Evolutionary conservation across 768 basidiomycete genomes (phyloP).

Genomic region (Trichaptum fuscoviolaceum): DNA sequence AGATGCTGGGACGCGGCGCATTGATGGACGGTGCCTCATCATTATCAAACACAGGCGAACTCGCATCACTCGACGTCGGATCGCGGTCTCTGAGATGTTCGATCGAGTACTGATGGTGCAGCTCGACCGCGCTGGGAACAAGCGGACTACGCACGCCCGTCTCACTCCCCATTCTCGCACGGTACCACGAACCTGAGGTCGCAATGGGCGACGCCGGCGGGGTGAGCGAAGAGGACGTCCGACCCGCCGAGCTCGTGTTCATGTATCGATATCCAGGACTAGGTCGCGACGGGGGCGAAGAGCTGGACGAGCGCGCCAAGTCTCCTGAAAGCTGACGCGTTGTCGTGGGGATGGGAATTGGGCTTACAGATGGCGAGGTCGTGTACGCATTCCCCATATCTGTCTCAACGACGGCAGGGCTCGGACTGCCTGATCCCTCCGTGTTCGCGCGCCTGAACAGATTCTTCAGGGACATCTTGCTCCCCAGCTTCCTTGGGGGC

Average conservation of each 20-base stretch:
- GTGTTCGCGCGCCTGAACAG: conserved; percentile 7
- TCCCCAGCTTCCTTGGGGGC: neutral
- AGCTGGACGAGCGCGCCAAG: conserved; percentile 3
- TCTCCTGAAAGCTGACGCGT: neutral
- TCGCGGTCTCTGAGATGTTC: conserved; percentile 15
- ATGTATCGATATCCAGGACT: neutral
- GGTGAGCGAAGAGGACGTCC: conserved; percentile 5
- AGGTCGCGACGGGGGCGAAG: conserved; percentile 1
- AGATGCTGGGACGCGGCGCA: neutral
- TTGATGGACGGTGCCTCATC: neutral
- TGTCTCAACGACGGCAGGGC: neutral
- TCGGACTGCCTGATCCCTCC: neutral
- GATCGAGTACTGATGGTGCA: conserved; percentile 18
- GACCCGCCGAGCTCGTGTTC: conserved; percentile 1
- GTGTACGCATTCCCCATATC: neutral
- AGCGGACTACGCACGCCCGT: neutral
- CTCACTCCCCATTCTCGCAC: neutral
- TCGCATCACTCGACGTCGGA: neutral
- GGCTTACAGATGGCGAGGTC: neutral
- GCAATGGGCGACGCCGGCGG: conserved; percentile 6
- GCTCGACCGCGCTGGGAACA: conserved; percentile 14
- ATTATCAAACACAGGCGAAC: conserved; percentile 1
- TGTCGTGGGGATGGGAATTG: neutral
- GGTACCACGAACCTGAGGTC: conserved; percentile 3
- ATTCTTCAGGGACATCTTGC: conserved; percentile 8